phyloP scores from a whole-genome alignment of 805 yeast species.

The Lipomyces mesembrius region DNA sequence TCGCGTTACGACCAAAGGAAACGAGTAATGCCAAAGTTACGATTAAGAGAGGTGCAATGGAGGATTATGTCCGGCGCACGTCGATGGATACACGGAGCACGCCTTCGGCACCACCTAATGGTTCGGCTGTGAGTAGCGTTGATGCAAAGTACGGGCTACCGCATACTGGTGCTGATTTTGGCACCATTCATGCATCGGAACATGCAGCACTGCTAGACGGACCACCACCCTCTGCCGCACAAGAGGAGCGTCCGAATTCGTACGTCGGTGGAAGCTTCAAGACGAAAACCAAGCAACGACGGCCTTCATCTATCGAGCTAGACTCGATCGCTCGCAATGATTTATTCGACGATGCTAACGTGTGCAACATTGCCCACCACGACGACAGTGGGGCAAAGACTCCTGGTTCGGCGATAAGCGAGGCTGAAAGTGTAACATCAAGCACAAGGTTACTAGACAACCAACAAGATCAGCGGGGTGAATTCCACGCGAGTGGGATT shows the following conservation, averaged over 20 bases:
- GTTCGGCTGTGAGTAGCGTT: background rate
- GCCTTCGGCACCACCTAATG: conserved; percentile 7
- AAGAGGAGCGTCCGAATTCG: background rate
- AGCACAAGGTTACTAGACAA: conserved; percentile 22
- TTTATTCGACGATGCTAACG: background rate
- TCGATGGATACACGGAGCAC: conserved; percentile 28
- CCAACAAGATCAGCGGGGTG: conserved; percentile 2
- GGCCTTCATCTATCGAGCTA: conserved; percentile 31
- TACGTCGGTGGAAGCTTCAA: background rate
- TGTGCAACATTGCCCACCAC: too few species aligned
- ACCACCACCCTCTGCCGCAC: conserved; percentile 14
- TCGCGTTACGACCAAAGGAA: conserved; percentile 68
- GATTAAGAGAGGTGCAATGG: conserved; percentile 52
- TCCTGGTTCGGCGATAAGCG: conserved; percentile 23
- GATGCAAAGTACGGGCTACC: conserved; percentile 11
- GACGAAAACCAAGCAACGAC: conserved; percentile 9
- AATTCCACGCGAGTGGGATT: conserved; percentile 60
- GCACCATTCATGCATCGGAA: conserved; percentile 39
- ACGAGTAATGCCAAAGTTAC: conserved; percentile 68
- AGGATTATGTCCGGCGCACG: conserved; percentile 36
- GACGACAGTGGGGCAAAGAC: conserved; percentile 10
- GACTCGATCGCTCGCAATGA: conserved; percentile 17
- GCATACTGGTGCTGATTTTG: conserved; percentile 20
- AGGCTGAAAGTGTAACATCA: conserved; percentile 22
- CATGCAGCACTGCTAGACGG: conserved; percentile 36